Percentiles rank a stretch among this genome's conserved stretches.
These are phyloP conservation scores for Arctium minus DNA, from an alignment of 129 eudicot species.

Conservation along the genomic window DNA sequence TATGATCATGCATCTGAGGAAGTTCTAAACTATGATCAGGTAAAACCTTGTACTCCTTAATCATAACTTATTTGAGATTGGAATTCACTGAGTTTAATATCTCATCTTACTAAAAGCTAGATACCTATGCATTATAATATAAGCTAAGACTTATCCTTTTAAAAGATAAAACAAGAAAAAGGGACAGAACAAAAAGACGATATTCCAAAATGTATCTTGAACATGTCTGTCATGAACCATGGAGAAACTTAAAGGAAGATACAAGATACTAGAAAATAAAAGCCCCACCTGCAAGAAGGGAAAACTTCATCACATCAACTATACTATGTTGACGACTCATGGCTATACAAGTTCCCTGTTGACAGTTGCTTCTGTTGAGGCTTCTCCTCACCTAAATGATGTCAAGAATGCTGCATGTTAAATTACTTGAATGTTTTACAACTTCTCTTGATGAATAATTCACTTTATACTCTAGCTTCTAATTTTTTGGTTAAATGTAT, in stretches of 20 bases:
- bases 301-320: not conserved
- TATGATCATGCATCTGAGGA: slow-evolving; percentile 98
- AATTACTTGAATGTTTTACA: not conserved
- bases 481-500: not conserved
- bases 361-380: not conserved
- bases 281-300: not conserved
- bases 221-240: not conserved
- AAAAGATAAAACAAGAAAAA: not conserved
- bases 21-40: slow-evolving; percentile 97
- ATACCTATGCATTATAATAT: not conserved
- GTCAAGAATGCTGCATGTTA: not conserved
- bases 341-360: not conserved
- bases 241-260: not conserved
- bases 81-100: not conserved
- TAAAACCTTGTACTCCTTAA: slow-evolving; percentile 10
- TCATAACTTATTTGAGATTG: not conserved
- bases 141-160: not conserved
- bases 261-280: not conserved
- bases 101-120: not conserved
- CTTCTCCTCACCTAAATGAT: not conserved
- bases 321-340: not conserved
- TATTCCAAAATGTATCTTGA: not conserved
- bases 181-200: not conserved
- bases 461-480: not conserved
- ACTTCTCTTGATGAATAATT: not conserved